phyloP scores from a whole-genome alignment of 495 filamentous ascomycete species.

The Aspergillus steynii region DNA sequence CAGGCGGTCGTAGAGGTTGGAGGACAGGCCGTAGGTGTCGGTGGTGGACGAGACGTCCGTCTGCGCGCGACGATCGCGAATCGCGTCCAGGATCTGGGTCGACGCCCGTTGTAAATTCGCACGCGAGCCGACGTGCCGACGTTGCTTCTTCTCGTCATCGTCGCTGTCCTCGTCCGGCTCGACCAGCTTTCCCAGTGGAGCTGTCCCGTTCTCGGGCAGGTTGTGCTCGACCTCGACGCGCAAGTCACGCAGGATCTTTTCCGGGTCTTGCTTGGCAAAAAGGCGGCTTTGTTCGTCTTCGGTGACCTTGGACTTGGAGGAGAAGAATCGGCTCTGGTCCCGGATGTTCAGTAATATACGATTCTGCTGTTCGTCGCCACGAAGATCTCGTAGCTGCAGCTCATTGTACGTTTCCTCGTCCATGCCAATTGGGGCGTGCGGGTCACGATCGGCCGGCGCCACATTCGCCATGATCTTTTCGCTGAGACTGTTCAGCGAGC shows the following conservation, averaged over 20 bases:
- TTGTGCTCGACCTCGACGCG: constrained; percentile 57
- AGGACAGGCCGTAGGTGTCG: constrained; percentile 63
- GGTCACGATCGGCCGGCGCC: constrained; percentile 69
- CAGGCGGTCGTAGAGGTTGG: constrained; percentile 67
- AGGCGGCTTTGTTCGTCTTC: constrained; percentile 54
- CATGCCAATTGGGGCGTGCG: constrained; percentile 60
- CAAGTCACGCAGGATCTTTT: constrained; percentile 63
- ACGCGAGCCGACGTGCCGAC: constrained; percentile 38
- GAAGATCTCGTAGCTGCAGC: constrained; percentile 80
- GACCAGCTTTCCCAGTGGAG: constrained; percentile 40
- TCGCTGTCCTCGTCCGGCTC: constrained; percentile 63
- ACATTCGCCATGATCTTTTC: constrained; percentile 90
- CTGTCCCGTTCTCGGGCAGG: constrained; percentile 58
- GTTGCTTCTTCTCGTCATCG: constrained; percentile 51
- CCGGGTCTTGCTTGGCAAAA: constrained; percentile 66
- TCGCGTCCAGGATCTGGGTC: constrained; percentile 42
- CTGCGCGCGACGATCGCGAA: constrained; percentile 44
- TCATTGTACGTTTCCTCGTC: constrained; percentile 75
- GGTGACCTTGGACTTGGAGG: constrained; percentile 57
- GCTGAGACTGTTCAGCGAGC: constrained; percentile 80
- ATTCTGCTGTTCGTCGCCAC: constrained; percentile 67
- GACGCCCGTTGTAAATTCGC: constrained; percentile 38
- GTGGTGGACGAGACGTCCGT: constrained; percentile 31
- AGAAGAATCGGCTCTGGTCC: constrained; percentile 80
- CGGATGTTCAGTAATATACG: constrained; percentile 83